Evolutionary conservation across 164 flowering plant species (phyloP).

Genomic region (Stephania cephalantha): DNA sequence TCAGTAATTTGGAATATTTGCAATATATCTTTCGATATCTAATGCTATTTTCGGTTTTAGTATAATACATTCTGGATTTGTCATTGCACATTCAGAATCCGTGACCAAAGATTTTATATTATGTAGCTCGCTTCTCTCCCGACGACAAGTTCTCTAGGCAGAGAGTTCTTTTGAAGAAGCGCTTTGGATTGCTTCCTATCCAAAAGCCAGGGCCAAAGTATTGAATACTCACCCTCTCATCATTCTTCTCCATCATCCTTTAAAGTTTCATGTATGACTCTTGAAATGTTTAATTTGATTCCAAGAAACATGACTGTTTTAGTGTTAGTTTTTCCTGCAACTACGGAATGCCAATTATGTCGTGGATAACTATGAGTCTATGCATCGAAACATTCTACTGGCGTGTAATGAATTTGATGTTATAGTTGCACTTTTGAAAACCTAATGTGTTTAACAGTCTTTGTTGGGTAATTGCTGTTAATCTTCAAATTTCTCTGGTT

Average conservation of each 20-base stretch:
- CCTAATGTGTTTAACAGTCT: neutral
- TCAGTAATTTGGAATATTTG: neutral
- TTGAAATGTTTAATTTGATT: slow-evolving; percentile 1
- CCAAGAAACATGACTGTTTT: neutral
- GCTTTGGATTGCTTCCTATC: slow-evolving; percentile 85
- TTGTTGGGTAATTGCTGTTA: neutral
- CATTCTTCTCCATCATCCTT: neutral
- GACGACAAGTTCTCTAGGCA: slow-evolving; percentile 96
- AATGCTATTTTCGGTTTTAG: neutral
- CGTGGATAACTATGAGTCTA: neutral
- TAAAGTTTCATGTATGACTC: neutral
- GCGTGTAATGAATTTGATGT: neutral
- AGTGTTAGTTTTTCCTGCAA: neutral
- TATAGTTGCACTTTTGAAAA: neutral
- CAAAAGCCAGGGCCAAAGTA: slow-evolving; percentile 74
- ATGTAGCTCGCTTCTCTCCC: slow-evolving; percentile 93
- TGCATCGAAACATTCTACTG: neutral
- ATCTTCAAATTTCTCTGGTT: too few species aligned
- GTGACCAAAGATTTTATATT: neutral
- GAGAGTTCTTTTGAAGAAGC: slow-evolving; percentile 83
- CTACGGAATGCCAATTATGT: neutral
- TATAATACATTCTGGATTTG: neutral
- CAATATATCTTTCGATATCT: neutral
- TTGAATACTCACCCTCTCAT: slow-evolving; percentile 22
- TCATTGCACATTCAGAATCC: neutral